A percentile compares a stretch with the other conserved stretches of the same genome.
phyloP scores from a whole-genome alignment of 2,329 filamentous ascomycete species.

The Dothistroma septosporum region DNA sequence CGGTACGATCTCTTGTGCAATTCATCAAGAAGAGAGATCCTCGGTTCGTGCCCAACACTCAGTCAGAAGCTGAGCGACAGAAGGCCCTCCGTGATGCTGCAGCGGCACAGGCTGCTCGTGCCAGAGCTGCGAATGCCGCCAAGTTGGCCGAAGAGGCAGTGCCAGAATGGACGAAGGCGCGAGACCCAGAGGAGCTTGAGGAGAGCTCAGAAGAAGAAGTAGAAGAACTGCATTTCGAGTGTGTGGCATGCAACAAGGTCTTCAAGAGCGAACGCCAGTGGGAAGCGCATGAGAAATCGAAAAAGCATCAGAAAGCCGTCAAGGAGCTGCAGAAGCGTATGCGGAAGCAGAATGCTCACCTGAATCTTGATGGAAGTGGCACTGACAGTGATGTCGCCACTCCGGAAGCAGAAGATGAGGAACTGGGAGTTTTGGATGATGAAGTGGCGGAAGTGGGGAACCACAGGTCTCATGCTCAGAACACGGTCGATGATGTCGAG shows the following conservation, averaged over 20 bases:
- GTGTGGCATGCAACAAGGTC: constrained; percentile 59
- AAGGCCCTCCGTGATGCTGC: constrained; percentile 71
- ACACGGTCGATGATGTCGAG: not conserved
- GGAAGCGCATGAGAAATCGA: constrained; percentile 89
- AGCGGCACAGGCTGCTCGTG: constrained; percentile 76
- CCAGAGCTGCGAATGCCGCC: constrained; percentile 74
- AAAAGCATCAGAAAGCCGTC: constrained; percentile 87
- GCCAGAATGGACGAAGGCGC: constrained; percentile 70
- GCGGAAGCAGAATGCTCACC: constrained; percentile 68
- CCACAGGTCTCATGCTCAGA: constrained; percentile 12
- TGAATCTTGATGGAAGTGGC: constrained; percentile 44
- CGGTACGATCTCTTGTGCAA: constrained; percentile 76
- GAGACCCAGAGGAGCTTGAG: constrained; percentile 51
- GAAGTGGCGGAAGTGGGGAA: constrained; percentile 25
- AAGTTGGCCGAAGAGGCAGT: constrained; percentile 62
- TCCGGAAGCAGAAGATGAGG: constrained; percentile 32
- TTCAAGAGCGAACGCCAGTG: constrained; percentile 92
- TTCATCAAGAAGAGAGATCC: constrained; percentile 92
- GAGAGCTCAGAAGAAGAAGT: constrained; percentile 48
- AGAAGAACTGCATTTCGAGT: constrained; percentile 55
- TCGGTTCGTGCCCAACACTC: constrained; percentile 70
- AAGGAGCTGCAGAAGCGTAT: constrained; percentile 77
- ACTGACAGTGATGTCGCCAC: constrained; percentile 32
- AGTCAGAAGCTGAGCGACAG: constrained; percentile 76
- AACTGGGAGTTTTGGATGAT: constrained; percentile 25